phyloP scores from a whole-genome alignment of 2,329 filamentous ascomycete genomes.

The Xylariaceae sp. region DNA sequence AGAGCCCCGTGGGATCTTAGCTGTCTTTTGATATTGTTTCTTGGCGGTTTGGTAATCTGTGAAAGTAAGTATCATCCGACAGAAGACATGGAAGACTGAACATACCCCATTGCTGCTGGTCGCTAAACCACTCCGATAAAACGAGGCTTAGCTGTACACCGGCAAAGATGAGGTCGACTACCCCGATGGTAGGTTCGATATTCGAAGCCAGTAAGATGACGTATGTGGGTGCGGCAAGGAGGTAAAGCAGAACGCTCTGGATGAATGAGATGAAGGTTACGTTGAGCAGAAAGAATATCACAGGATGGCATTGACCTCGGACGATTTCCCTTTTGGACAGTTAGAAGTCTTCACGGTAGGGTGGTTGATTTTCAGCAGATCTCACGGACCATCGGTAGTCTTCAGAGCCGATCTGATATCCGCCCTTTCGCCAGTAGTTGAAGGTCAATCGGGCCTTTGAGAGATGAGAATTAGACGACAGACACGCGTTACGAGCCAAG shows the following conservation, averaged over 20 bases:
- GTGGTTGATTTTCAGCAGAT: neutral
- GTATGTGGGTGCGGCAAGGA: conserved; percentile 73
- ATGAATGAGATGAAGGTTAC: conserved; percentile 79
- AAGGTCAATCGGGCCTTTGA: conserved; percentile 72
- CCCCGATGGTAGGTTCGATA: conserved; percentile 47
- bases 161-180: conserved; percentile 46
- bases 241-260: conserved; percentile 76
- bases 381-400: conserved; percentile 75
- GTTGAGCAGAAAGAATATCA: conserved; percentile 78
- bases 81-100: conserved; percentile 9
- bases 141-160: conserved; percentile 46
- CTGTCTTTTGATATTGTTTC: conserved; percentile 64
- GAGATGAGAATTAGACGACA: conserved; percentile 21
- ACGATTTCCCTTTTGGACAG: conserved; percentile 57
- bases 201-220: conserved; percentile 68
- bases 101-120: conserved; percentile 86
- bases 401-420: conserved; percentile 82
- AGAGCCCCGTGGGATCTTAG: conserved; percentile 60
- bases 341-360: conserved; percentile 20
- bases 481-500: conserved; percentile 5
- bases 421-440: conserved; percentile 96
- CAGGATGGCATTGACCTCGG: conserved; percentile 56
- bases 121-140: conserved; percentile 70
- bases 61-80: conserved; percentile 16
- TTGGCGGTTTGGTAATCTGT: conserved; percentile 78